Base-by-base conservation (phyloP, 2,329 filamentous ascomycete species). In the Emmonsia crescens region DNA sequence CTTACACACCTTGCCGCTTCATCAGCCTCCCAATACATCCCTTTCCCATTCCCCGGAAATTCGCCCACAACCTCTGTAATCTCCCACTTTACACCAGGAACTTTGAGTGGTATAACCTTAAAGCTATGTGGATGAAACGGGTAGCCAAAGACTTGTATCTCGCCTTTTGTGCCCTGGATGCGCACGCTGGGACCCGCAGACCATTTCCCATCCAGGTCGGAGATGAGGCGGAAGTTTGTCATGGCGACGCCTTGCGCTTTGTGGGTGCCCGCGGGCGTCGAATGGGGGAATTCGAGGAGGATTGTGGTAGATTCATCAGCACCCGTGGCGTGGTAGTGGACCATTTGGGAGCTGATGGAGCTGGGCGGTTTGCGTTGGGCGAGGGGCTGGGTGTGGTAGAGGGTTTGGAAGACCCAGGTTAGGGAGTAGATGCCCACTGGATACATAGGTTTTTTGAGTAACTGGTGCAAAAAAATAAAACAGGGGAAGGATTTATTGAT, bases 1-100 rank as follows among this genome's bases (percentile, higher is more conserved):
- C 87, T 80, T 62, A 96, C 71, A 66, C 88, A 89, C 54, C 86
- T 80, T 33, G 87, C 89, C 66, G 84, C 87, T 78, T 91, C 89
- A 72, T 92, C 89, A 1, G 89, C 89, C 73, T 92, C 88, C 87
- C 87, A 93, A 77, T 90, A 94, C 89, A 95, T 94, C 57, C 90
- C 91, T 66, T 90, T 87, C 12, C 89, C 90, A 67, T 79, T 75
- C 16, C 79, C 82, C 33, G 84, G 83, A 62, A 82, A 76, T 14
- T 71, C 68, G 60, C 67, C 70, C 52, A 74, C 72, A 67, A 76
- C 70, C 48, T 77, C 71, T 56, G 68, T 67, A 5, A 74, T 66
- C 14, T 68, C 61, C 36, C 72, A 68, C n/a, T 67, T 80, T 49
- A 78, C 75, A 57, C 78, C 78, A 33, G 72, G 72, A 61, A 75